Evolutionary conservation across 208 protist genomes (phyloP).

Genomic region (Leishmania tarentolae): DNA sequence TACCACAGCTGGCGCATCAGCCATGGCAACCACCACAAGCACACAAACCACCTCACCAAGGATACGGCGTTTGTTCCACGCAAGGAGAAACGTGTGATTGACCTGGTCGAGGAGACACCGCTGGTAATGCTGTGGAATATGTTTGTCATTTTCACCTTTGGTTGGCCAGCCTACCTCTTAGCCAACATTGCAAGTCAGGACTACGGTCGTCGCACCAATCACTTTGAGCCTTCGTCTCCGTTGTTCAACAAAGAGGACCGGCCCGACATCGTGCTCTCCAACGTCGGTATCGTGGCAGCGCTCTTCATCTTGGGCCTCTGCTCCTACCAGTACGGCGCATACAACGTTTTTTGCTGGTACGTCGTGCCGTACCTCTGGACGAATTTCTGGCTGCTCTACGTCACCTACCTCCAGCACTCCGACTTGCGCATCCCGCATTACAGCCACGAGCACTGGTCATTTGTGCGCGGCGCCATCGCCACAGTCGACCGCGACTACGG

Average conservation of each 20-base stretch:
- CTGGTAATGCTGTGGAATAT: conserved; percentile 52
- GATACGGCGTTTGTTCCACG: conserved; percentile 87
- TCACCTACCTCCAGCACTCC: conserved; percentile 81
- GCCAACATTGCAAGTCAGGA: conserved; percentile 76
- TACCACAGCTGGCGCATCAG: conserved; percentile 94
- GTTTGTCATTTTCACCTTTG: conserved; percentile 82
- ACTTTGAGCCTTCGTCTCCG: conserved; percentile 85
- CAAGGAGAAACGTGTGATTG: conserved; percentile 60
- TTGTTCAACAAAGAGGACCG: conserved; percentile 77
- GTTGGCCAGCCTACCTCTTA: conserved; percentile 90
- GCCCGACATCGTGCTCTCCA: conserved; percentile 70
- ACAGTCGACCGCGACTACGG: conserved; percentile 93
- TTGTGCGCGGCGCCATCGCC: conserved; percentile 90
- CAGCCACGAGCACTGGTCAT: conserved; percentile 89
- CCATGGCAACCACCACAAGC: conserved; percentile 94
- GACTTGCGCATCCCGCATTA: conserved; percentile 93
- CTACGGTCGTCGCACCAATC: conserved; percentile 69
- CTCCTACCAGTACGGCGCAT: conserved; percentile 56
- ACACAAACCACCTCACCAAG: conserved; percentile 94
- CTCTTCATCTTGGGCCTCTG: conserved; percentile 45
- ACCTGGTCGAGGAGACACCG: conserved; percentile 71
- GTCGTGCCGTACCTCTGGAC: conserved; percentile 80
- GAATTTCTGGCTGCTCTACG: conserved; percentile 86
- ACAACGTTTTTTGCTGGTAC: conserved; percentile 81
- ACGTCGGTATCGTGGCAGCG: conserved; percentile 64